Conservation (phyloP, 106 monocot genomes). For the Phalaenopsis equestris region DNA sequence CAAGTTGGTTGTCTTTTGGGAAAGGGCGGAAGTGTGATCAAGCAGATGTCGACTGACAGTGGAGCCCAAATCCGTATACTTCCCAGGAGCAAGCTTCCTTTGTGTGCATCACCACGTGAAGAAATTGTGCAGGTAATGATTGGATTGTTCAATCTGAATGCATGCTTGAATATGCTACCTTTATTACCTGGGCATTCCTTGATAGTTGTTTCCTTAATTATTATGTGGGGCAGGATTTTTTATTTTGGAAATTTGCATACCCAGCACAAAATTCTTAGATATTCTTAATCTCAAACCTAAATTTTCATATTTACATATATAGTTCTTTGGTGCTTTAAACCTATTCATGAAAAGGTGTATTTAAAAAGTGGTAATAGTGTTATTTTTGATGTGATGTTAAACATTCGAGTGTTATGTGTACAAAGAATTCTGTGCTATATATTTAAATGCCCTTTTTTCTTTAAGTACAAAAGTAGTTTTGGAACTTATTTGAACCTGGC, state of each 20-base stretch:
- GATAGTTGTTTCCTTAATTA: background rate
- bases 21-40: constrained; percentile 78
- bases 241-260: no score
- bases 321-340: no score
- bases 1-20: constrained; percentile 89
- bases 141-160: background rate
- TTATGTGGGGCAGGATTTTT: background rate
- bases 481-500: background rate
- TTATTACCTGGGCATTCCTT: background rate
- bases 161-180: background rate
- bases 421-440: background rate
- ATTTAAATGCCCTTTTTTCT: background rate
- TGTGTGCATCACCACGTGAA: constrained; percentile 61
- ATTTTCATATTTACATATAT: no score
- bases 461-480: background rate
- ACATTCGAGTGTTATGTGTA: no score
- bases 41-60: constrained; percentile 83
- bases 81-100: constrained; percentile 68
- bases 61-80: constrained; percentile 77
- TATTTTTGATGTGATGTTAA: no score
- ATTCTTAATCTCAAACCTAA: no score
- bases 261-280: no score
- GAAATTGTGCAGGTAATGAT: constrained; percentile 73
- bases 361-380: no score
- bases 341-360: no score